phyloP scores from a whole-genome alignment of 2,329 filamentous ascomycete species.

The Fusarium pilosicola region DNA sequence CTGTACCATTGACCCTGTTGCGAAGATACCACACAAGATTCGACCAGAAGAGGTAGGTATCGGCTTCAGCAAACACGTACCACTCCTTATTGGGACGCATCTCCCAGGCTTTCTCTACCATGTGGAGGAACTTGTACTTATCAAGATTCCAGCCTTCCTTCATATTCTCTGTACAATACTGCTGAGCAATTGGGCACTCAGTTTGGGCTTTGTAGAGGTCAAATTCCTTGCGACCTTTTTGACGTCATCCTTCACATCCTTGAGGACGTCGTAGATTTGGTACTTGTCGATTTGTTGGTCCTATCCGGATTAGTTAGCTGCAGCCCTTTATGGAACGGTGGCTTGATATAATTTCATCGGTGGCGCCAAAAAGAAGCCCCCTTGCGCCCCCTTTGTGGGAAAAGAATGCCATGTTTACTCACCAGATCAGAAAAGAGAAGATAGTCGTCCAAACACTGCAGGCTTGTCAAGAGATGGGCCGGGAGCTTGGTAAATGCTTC shows the following conservation, averaged over 20 bases:
- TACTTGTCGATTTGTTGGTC: conserved; percentile 61
- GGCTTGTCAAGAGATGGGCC: conserved; percentile 63
- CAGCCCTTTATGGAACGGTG: neutral
- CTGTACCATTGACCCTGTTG: conserved; percentile 53
- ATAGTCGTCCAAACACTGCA: conserved; percentile 64
- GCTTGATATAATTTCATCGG: conserved; percentile 10
- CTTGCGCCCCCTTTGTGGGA: neutral
- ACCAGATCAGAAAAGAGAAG: conserved; percentile 67
- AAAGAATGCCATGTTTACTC: conserved; percentile 17
- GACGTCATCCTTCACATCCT: conserved; percentile 49
- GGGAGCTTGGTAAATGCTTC: conserved; percentile 65
- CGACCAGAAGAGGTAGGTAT: conserved; percentile 67
- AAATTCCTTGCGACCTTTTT: conserved; percentile 56
- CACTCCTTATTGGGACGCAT: conserved; percentile 64
- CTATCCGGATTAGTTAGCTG: conserved; percentile 41
- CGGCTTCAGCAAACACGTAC: conserved; percentile 70
- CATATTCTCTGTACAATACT: conserved; percentile 52
- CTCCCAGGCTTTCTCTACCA: conserved; percentile 65
- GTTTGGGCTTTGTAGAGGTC: conserved; percentile 57
- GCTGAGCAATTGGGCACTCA: conserved; percentile 58
- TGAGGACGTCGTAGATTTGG: conserved; percentile 54
- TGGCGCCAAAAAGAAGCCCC: neutral
- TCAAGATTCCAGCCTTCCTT: conserved; percentile 63
- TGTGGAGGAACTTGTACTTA: conserved; percentile 71
- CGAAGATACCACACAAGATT: conserved; percentile 63